Evolutionary conservation across 2,329 filamentous ascomycete species (phyloP).

Genomic region (Tolypocladium tropicale): DNA sequence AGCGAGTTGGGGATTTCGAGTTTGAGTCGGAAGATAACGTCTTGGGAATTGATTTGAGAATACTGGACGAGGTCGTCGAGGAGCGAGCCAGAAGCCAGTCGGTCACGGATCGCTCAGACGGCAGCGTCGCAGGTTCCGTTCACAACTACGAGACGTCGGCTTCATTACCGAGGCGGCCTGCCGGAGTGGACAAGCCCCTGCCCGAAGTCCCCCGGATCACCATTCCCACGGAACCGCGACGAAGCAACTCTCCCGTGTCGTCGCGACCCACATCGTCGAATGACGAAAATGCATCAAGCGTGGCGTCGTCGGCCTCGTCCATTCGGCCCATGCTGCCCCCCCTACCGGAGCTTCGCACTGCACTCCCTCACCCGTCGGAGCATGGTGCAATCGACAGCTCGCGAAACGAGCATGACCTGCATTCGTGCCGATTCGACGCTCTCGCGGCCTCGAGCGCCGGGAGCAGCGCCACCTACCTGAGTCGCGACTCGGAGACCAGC

Average conservation of each 20-base stretch:
- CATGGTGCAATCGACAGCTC: constrained; percentile 36
- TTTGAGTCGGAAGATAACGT: constrained; percentile 56
- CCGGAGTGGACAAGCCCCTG: constrained; percentile 55
- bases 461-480: constrained; percentile 68
- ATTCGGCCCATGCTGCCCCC: constrained; percentile 40
- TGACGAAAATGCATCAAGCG: constrained; percentile 31
- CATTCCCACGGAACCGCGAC: constrained; percentile 22
- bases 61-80: constrained; percentile 33
- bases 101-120: constrained; percentile 23
- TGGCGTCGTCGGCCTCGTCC: constrained; percentile 36
- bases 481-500: constrained; percentile 73
- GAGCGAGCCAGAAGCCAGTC: constrained; percentile 22
- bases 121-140: constrained; percentile 29
- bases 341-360: constrained; percentile 47
- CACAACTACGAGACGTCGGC: constrained; percentile 25
- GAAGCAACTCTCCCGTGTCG: constrained; percentile 20
- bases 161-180: constrained; percentile 24
- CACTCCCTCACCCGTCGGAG: constrained; percentile 31
- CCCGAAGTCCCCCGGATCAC: constrained; percentile 52
- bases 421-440: constrained; percentile 53
- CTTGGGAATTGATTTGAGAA: constrained; percentile 44
- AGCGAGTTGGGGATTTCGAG: constrained; percentile 85
- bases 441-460: constrained; percentile 67
- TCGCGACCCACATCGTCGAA: constrained; percentile 33
- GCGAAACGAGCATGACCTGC: constrained; percentile 39